Percentiles rank a stretch among this genome's conserved stretches.
phyloP scores from a whole-genome alignment of 148 eudicot species.

The Amaranthus hypochondriacus region DNA sequence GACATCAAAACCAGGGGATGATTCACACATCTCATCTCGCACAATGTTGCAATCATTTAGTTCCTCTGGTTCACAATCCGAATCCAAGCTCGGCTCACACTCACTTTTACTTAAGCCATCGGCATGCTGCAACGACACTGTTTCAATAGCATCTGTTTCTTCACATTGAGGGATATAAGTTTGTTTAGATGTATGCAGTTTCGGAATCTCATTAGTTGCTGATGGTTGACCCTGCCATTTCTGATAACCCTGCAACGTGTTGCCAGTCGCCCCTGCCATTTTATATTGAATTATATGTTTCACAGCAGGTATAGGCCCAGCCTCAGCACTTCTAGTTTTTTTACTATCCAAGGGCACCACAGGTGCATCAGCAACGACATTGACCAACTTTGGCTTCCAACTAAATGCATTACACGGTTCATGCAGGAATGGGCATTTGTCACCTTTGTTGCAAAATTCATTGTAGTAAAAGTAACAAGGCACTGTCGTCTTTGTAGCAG shows the following conservation, averaged over 20 bases:
- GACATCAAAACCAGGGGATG: constrained; percentile 71
- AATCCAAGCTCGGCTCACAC: constrained; percentile 30
- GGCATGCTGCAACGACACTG: constrained; percentile 23
- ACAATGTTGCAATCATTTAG: constrained; percentile 30
- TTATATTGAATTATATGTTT: constrained; percentile 17
- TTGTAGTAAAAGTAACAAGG: constrained; percentile 57
- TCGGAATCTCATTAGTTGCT: constrained; percentile 9
- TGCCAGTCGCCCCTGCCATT: constrained; percentile 15
- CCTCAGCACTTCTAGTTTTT: constrained; percentile 29
- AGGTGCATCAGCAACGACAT: constrained; percentile 25
- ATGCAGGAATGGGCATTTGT: constrained; percentile 54
- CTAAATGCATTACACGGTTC: constrained; percentile 30
- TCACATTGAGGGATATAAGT: constrained; percentile 27
- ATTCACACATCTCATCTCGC: constrained; percentile 55
- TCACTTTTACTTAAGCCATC: constrained; percentile 26
- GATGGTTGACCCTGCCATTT: constrained; percentile 16
- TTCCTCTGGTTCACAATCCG: constrained; percentile 53
- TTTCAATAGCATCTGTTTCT: constrained; percentile 27
- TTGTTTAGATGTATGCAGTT: constrained; percentile 25
- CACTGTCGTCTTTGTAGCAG: constrained; percentile 41
- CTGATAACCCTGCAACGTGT: constrained; percentile 17
- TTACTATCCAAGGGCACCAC: constrained; percentile 27
- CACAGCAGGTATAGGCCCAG: constrained; percentile 20
- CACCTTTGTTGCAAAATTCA: constrained; percentile 67
- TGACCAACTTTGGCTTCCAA: constrained; percentile 30